Evolutionary conservation across 2,329 filamentous ascomycete species (phyloP).

Genomic region (Huntiella bhutanensis): DNA sequence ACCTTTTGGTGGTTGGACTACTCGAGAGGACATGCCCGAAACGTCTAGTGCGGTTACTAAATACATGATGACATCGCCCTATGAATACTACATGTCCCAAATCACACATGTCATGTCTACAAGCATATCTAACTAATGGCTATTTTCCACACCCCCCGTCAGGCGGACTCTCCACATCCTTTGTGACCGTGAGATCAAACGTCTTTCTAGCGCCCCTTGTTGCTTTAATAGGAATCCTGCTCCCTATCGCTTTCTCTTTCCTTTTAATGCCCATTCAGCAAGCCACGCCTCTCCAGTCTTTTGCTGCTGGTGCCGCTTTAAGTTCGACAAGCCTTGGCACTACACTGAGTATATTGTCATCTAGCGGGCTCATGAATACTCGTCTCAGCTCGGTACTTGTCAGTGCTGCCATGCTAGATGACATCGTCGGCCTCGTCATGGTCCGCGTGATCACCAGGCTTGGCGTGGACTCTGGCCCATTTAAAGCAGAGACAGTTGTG

Average conservation of each 20-base stretch:
- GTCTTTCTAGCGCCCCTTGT: neutral
- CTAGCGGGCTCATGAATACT: conserved; percentile 24
- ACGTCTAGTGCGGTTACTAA: no score
- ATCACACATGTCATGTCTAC: no score
- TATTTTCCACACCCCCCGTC: neutral
- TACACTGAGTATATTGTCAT: conserved; percentile 34
- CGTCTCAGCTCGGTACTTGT: conserved; percentile 43
- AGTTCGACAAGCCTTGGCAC: conserved; percentile 61
- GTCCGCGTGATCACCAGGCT: conserved; percentile 56
- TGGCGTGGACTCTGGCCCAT: conserved; percentile 17
- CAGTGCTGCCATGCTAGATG: conserved; percentile 64
- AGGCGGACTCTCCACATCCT: conserved; percentile 4
- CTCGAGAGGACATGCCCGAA: no score
- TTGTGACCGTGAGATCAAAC: conserved; percentile 2
- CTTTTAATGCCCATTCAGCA: conserved; percentile 29
- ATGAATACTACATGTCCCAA: neutral
- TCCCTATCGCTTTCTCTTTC: conserved; percentile 21
- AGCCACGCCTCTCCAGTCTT: conserved; percentile 40
- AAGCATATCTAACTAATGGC: no score
- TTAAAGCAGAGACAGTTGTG: conserved; percentile 21
- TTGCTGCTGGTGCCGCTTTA: conserved; percentile 53
- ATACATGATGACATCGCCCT: neutral
- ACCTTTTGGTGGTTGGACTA: no score
- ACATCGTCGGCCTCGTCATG: conserved; percentile 60
- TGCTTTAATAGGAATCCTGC: conserved; percentile 1